phyloP scores from a whole-genome alignment of 2,329 filamentous ascomycete species.

The Pseudocercospora macadamiae region DNA sequence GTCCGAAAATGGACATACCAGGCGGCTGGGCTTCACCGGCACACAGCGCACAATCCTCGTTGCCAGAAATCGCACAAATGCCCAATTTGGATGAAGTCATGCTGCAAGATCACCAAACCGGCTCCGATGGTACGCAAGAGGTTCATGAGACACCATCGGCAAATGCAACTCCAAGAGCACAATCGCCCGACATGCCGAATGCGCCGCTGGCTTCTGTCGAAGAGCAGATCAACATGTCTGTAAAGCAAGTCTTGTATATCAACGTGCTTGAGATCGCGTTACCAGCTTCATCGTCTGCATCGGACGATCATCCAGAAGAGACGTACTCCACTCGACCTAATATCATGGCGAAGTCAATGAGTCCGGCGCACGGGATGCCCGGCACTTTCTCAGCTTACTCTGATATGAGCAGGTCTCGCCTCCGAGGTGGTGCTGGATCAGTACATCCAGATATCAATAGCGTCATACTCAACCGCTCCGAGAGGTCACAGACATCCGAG shows the following conservation, averaged over 20 bases:
- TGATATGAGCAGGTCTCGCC: conserved; percentile 38
- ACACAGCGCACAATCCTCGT: conserved; percentile 26
- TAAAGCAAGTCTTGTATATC: background rate
- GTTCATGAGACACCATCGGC: conserved; percentile 20
- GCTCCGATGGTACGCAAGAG: conserved; percentile 9
- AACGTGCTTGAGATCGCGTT: background rate
- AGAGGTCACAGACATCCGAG: background rate
- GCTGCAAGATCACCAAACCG: background rate
- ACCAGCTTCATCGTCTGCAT: background rate
- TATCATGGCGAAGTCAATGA: background rate
- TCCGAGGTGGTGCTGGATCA: conserved; percentile 11
- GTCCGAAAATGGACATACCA: conserved; percentile 38
- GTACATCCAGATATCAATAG: conserved; percentile 13
- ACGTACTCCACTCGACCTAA: background rate
- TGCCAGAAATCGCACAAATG: conserved; percentile 34
- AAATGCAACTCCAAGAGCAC: conserved; percentile 33
- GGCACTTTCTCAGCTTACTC: conserved; percentile 54
- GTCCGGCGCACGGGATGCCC: conserved; percentile 39
- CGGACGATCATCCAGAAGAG: background rate
- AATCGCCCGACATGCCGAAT: conserved; percentile 18
- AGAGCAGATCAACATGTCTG: background rate
- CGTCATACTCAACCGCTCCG: conserved; percentile 4
- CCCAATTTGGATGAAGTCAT: conserved; percentile 4
- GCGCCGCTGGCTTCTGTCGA: background rate
- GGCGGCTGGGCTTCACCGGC: conserved; percentile 48